Base-by-base conservation (phyloP, 768 basidiomycete genomes). In the Agrocybe pediades region DNA sequence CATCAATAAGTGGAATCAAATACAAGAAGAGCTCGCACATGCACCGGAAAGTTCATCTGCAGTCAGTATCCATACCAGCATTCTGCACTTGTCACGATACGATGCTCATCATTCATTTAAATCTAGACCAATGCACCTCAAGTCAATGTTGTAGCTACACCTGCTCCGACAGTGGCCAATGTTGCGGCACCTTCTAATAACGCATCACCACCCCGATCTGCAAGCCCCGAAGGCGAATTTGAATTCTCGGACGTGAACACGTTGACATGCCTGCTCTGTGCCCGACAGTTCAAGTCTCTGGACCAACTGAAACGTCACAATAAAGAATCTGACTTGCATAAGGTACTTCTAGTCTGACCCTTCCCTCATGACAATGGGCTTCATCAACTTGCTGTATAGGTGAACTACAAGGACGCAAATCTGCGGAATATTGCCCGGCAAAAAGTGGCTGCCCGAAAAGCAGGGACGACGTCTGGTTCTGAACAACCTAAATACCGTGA, bases 1-100 rank as follows among this genome's bases (percentile, higher is more conserved):
- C 63, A 98, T 99, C 66, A 87, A 81, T 63, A 98, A 98, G 68
- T 99, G 96, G 97, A 98, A 95, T 67, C 88, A 88, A 74, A 92
- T 95, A 9, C 92, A 96, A 71, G 88, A 88, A 71, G 95, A 94
- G 63, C 79, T 97, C 46, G 82, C 81, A 29, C 77, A 82, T 40
- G 52, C 72, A 26, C 65, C 63, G 53, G 56, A 36, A n/a, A 13
- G 65, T 53, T 33, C 54, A 62, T 39, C 57, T 17, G 48, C 39
- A 46, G 61, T 55, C 49, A 50, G 24, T 48, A 26, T 33, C 21
- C 42, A 29, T 54, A 43, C 17, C 58, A 33, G n/a, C 15, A 17
- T 1, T 42, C 19, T 33, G 27, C 6, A 13, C 11, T 49, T 33
- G 23, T 42, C 30, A 3, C 25, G 7, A 23, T 13, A 6, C 23